These are phyloP conservation scores for Jaenimonas drosophilae DNA, from an alignment of 208 protist genomes.

Conservation along the genomic window DNA sequence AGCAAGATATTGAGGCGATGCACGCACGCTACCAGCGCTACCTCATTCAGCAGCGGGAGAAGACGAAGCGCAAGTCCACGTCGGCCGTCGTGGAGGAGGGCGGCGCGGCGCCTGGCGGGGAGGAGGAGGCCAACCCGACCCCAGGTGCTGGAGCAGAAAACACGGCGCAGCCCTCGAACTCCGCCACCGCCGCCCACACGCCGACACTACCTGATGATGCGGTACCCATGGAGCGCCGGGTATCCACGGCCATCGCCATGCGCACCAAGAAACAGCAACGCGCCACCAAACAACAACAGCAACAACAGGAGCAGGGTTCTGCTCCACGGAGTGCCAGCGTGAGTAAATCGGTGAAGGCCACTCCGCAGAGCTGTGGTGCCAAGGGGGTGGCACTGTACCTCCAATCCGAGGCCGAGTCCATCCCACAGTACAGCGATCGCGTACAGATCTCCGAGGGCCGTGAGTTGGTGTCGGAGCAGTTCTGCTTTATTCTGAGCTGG, in stretches of 20 bases:
- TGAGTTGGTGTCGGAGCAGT: slow-evolving; percentile 38
- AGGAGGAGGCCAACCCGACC: not conserved
- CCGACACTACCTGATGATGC: too few relatives aligned
- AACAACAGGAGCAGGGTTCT: not conserved
- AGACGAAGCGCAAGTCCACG: not conserved
- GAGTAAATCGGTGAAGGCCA: not conserved
- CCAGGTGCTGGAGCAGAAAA: not conserved
- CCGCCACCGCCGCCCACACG: too few relatives aligned
- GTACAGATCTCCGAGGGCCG: slow-evolving; percentile 53
- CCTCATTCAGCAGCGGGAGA: not conserved
- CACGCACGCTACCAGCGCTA: slow-evolving; percentile 1
- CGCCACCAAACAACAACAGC: not conserved
- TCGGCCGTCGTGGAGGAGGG: not conserved
- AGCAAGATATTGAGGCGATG: not conserved
- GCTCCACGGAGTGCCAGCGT: not conserved
- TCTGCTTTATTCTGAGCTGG: slow-evolving; percentile 61
- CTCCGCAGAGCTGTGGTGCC: not conserved
- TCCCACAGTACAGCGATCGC: slow-evolving; percentile 16
- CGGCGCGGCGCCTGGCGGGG: not conserved
- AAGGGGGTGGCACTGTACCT: not conserved
- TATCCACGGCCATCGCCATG: too few relatives aligned
- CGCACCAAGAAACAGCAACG: not conserved
- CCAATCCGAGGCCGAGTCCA: not conserved
- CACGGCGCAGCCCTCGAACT: too few relatives aligned
- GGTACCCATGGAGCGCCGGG: too few relatives aligned